Base-by-base conservation (phyloP, 2,329 filamentous ascomycete genomes). In the Parastagonospora nodorum region DNA sequence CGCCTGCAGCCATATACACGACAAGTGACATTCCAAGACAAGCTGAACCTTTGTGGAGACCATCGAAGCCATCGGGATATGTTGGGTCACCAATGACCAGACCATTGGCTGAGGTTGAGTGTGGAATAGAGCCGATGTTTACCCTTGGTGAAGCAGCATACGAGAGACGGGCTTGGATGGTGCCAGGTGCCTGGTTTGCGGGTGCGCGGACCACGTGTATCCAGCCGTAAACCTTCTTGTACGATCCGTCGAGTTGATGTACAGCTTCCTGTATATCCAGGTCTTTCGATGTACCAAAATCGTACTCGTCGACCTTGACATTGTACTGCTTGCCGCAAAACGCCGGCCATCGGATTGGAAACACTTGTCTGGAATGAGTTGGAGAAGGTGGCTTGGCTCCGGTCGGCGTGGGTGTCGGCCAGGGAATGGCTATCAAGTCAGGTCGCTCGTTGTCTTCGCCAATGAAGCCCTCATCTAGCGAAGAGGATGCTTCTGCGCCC, bases 11-110 rank as follows among this genome's bases (percentile, higher is more conserved):
- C 48, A 78, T 59, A 46, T 73, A 74, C 3, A 78, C 49, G 0
- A 66, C 63, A 9, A 76, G 57, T 11, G 66, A 71, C 28, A 78
- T 68, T 14, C 71, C 72, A 10, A 78, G 53, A 44, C 74, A 76
- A 2, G 74, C 60, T 8, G 58, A 61, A 0, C 61, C 57, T 15
- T 54, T 48, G 16, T 58, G 54, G 0, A 68, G 42, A 4, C 65
- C 62, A 44, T 70, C 58, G 35, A 68, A 60, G 3, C 57, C 60
- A 29, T 68, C 60, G 3, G 62, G 51, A 16, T 57, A 62, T 0
- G 55, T 52, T 1, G 64, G 54, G 16, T 71, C 64, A 15, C 69
- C 69, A 12, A 73, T 65, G 2, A 46, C 55, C 1, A 73, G 49
- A 12, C 63, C 55, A 12, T 43, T 61, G 4, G 60, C 35, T 4